Evolutionary conservation across 2,329 filamentous ascomycete genomes (phyloP).

Genomic region (Colletotrichum coccodes): DNA sequence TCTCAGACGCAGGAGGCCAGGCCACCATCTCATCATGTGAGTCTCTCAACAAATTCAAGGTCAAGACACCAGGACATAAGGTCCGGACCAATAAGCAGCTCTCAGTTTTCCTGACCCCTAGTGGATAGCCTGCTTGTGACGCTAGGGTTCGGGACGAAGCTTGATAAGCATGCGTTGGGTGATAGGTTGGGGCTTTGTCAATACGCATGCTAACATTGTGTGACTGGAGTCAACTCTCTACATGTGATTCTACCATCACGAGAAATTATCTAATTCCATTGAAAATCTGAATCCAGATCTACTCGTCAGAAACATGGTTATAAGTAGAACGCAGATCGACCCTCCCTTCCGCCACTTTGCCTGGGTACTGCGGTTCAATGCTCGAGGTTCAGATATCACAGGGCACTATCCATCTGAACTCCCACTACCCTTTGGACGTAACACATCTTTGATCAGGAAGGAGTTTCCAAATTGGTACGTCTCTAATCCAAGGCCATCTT

Average conservation of each 20-base stretch:
- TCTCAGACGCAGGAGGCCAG: background rate
- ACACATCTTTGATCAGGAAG: background rate
- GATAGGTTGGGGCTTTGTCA: background rate
- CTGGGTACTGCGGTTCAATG: background rate
- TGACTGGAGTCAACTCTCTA: no score
- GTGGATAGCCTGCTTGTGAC: background rate
- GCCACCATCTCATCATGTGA: background rate
- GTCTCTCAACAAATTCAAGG: background rate
- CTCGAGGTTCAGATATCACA: background rate
- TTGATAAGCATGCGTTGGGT: background rate
- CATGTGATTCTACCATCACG: no score
- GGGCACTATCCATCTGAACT: no score
- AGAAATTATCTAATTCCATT: background rate
- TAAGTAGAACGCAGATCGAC: no score
- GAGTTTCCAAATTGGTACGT: no score
- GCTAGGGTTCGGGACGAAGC: background rate
- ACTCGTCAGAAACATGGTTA: no score
- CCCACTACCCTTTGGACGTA: no score
- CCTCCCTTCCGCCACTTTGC: no score
- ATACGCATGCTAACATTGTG: no score
- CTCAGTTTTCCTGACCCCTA: background rate
- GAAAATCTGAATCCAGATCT: background rate
- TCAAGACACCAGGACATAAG: background rate
- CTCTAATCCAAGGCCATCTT: background rate
- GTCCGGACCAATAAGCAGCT: background rate